Evolutionary conservation across 306 rosid species (phyloP).

Genomic region (Carpinus fangiana): DNA sequence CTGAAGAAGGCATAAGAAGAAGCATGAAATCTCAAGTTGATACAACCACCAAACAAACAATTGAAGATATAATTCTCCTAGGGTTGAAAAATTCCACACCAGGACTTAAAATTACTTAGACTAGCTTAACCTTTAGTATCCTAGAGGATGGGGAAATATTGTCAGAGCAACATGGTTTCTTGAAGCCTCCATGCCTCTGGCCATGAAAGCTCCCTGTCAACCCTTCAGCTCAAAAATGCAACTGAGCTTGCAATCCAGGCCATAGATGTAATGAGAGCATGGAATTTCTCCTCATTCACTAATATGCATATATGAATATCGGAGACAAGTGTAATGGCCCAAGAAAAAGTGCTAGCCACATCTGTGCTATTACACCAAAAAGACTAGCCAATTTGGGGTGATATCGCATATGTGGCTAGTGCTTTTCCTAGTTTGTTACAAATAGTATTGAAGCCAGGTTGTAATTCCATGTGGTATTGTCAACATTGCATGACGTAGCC

Average conservation of each 20-base stretch:
- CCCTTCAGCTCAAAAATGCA: background rate
- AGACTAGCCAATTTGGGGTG: too few species aligned
- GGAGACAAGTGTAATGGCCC: background rate
- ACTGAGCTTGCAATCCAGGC: background rate
- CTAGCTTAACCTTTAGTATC: background rate
- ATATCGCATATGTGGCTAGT: too few species aligned
- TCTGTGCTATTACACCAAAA: too few species aligned
- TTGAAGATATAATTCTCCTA: background rate
- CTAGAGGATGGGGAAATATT: background rate
- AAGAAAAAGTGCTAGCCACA: too few species aligned
- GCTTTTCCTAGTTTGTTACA: too few species aligned
- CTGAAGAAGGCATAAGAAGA: constrained; percentile 48
- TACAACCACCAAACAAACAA: background rate
- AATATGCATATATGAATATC: background rate
- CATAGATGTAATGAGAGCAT: background rate
- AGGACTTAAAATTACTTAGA: background rate
- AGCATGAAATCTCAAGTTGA: constrained; percentile 23
- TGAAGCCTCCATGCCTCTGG: background rate
- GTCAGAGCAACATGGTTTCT: background rate
- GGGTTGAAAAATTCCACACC: background rate
- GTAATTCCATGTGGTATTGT: too few species aligned
- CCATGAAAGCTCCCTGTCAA: background rate
- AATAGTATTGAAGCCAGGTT: too few species aligned
- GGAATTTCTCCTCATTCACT: background rate
- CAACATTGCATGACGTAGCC: too few species aligned